Evolutionary conservation across 768 basidiomycete species (phyloP).

Genomic region (Leccinum broughii): DNA sequence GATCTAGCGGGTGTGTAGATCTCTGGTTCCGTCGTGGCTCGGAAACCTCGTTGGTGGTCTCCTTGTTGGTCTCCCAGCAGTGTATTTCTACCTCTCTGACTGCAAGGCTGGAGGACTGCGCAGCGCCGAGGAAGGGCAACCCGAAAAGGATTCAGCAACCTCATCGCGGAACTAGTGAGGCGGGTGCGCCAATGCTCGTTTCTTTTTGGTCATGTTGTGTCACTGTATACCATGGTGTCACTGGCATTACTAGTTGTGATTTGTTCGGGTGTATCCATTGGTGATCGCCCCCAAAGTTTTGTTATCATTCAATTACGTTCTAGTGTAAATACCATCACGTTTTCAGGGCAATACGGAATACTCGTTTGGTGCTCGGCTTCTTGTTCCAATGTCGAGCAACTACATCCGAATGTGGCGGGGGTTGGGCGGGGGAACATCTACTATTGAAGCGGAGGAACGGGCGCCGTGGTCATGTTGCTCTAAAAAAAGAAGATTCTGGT

Average conservation of each 20-base stretch:
- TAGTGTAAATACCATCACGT: neutral
- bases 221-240: neutral
- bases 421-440: too few species aligned
- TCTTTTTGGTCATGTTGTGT: neutral
- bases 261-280: neutral
- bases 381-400: too few species aligned
- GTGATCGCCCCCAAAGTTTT: neutral
- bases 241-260: neutral
- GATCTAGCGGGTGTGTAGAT: conserved; percentile 35
- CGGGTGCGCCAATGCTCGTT: neutral
- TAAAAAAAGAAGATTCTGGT: too few species aligned
- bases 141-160: conserved; percentile 10
- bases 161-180: conserved; percentile 4
- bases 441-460: too few species aligned
- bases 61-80: conserved; percentile 61
- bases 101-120: conserved; percentile 41
- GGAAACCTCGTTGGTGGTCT: conserved; percentile 70
- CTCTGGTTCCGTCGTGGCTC: conserved; percentile 62
- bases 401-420: too few species aligned
- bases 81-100: conserved; percentile 63
- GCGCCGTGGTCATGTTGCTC: too few species aligned
- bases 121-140: conserved; percentile 40
- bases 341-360: neutral
- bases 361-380: neutral
- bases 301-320: neutral